Evolutionary conservation across 2,329 filamentous ascomycete genomes (phyloP).

Genomic region (Clonostachys rosea): DNA sequence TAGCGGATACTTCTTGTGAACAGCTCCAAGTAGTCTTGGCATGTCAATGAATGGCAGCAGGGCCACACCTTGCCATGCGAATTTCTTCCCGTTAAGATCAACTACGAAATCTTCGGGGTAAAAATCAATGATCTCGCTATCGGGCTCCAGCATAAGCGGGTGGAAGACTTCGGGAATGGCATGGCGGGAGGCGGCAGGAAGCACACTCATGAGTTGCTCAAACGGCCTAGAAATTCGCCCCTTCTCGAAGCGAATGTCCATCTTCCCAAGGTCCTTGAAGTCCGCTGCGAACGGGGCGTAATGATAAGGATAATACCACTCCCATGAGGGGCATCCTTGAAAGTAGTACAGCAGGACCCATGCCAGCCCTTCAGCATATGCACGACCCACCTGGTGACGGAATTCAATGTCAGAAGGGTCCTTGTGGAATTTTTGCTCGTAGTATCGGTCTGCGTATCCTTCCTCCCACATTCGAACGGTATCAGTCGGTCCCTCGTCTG

Average conservation of each 20-base stretch:
- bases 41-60: conserved; percentile 96
- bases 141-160: conserved; percentile 78
- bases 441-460: conserved; percentile 92
- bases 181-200: conserved; percentile 89
- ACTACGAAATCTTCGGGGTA: conserved; percentile 93
- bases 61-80: conserved; percentile 95
- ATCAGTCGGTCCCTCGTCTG: conserved; percentile 66
- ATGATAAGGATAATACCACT: conserved; percentile 98
- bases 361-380: conserved; percentile 91
- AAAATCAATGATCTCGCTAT: conserved; percentile 94
- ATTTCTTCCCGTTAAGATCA: conserved; percentile 96
- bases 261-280: conserved; percentile 76
- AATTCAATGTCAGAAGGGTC: conserved; percentile 79
- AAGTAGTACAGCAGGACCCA: conserved; percentile 98
- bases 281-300: conserved; percentile 97
- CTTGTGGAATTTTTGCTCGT: conserved; percentile 92
- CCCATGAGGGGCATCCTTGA: conserved; percentile 97
- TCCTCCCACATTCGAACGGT: conserved; percentile 91
- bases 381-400: conserved; percentile 78
- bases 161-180: conserved; percentile 87
- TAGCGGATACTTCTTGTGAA: conserved; percentile 76
- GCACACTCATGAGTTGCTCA: conserved; percentile 96
- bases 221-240: conserved; percentile 86
- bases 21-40: conserved; percentile 74
- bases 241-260: conserved; percentile 78